Evolutionary conservation across 2,329 filamentous ascomycete genomes (phyloP), one percentile per base, ranked within the genome.

Genomic region (Blastomyces percursus): DNA sequence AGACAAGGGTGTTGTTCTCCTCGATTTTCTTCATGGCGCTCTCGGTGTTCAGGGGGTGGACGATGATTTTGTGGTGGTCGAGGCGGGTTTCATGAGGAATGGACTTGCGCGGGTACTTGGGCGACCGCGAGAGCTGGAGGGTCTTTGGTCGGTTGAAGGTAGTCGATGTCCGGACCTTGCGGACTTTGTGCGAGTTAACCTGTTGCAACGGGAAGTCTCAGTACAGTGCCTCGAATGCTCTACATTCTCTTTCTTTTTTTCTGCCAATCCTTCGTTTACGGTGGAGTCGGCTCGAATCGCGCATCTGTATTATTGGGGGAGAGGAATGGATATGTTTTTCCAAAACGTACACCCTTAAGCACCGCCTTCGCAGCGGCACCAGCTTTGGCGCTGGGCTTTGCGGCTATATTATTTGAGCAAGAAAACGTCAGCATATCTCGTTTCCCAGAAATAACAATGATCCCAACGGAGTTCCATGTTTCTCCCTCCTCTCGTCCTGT

Each of bases 21-120:
- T 99, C 94, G 73, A 99, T 96, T 89, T 96, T 96, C 91, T 99
- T 99, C 93, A 99, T 97, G 76, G 95, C 94, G 76, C 89, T 94
- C 89, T 99, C 94, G 66, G 94, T 99, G 88, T 99, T 99, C 77
- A 99, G 86, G 71, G 94, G 94, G 87, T 96, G 91, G 77, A 97
- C 84, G 79, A 99, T 89, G 79, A 97, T 85, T 87, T 96, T 96
- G 86, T 92, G 90, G 82, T 93, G 90, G 82, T 99, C 94, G 75
- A 99, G 90, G 73, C 91, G 89, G 72, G 92, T 88, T 77, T 86
- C 85, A 79, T 93, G 88, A 74, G 90, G 87, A 78, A 99, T 86
- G 71, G 91, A 92, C 85, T 94, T 96, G 84, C 93, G 91, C 71
- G 90, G 92, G 86, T 96, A 97, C 84, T 96, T 96, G 79, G 93